Base-by-base conservation (phyloP, 163 green algal genomes). In the Chlamydomonas reinhardtii region DNA sequence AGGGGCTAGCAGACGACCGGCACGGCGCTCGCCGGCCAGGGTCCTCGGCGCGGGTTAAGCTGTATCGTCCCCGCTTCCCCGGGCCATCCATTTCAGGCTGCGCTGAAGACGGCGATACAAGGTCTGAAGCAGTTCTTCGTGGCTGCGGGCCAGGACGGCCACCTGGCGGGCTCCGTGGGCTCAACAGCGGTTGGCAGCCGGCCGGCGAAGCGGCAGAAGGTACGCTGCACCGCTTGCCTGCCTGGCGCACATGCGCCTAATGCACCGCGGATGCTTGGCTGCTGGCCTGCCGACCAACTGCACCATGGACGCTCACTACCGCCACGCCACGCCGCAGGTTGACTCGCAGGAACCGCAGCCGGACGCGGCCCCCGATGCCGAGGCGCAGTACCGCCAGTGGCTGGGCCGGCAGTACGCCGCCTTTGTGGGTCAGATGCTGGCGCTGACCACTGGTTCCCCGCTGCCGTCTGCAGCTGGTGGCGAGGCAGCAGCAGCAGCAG, bases 121-220 rank as follows among this genome's bases (percentile, higher is more conserved):
- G 92, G 69, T 0, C 62, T 96, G 68, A 94, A 94, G 79, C 52
- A 93, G 15, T 95, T 94, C 77, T 96, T 94, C 48, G 65, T 94
- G 15, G 86, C 81, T 6, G 87, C 82, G 9, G 84, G 77, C 29
- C 88, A 94, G 56, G 84, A 91, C 6, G 91, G 91, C 11, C 35
- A 86, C 34, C 73, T 95, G 8, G 24, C 34, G 64, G 20, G 32
- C 27, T 14, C 37, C 4, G 29, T 43, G 22, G 31, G 4, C 24
- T n/a, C 73, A 73, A 25, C 48, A n/a, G 56, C 31, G n/a, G 31
- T 35, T 24, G 31, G 39, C 4, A 27, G 17, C 17, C 64, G 80
- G 6, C 70, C 70, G 0, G 76, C 62, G 8, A 89, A 89, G 59
- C 76, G 72, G 22, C 71, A 76, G 37, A 79, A 82, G 76, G 35